These are phyloP conservation scores for Ogataea kodamae DNA, from an alignment of 805 yeast species.

Conservation along the genomic window DNA sequence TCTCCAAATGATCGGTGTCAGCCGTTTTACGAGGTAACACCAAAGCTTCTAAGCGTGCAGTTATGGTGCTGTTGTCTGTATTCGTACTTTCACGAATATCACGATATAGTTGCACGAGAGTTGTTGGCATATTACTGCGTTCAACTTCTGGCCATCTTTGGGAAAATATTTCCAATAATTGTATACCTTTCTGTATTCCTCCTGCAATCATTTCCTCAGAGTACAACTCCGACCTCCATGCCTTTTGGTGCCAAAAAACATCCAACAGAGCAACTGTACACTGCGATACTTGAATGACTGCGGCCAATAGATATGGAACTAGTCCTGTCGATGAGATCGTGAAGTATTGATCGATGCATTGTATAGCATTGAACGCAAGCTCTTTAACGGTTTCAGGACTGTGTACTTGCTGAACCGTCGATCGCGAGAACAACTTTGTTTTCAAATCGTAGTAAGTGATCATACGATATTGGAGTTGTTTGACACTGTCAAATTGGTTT, in stretches of 20 bases:
- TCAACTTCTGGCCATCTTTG: slow-evolving; percentile 19
- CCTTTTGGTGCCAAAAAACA: slow-evolving; percentile 14
- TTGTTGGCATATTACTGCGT: neutral
- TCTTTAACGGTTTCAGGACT: slow-evolving; percentile 9
- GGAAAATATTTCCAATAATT: slow-evolving; percentile 9
- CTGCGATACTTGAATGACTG: slow-evolving; percentile 13
- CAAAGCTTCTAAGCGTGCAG: neutral
- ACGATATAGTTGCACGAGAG: neutral
- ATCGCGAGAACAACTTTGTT: slow-evolving; percentile 11
- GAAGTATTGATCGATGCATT: slow-evolving; percentile 13
- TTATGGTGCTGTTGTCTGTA: neutral
- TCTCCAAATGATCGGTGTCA: neutral
- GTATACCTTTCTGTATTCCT: slow-evolving; percentile 9
- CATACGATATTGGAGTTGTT: slow-evolving; percentile 13
- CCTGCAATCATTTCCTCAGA: slow-evolving; percentile 8
- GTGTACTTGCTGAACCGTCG: slow-evolving; percentile 11
- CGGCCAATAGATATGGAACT: slow-evolving; percentile 15
- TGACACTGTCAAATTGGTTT: slow-evolving; percentile 16
- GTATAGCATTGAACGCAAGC: slow-evolving; percentile 2
- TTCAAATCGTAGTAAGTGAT: slow-evolving; percentile 12
- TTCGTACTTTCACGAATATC: neutral
- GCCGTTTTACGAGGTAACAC: slow-evolving; percentile 1
- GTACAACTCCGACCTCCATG: slow-evolving; percentile 13
- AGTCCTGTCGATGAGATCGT: slow-evolving; percentile 12
- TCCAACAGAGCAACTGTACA: slow-evolving; percentile 13